Conservation (phyloP, 2,329 filamentous ascomycete genomes). For the Pseudogymnoascus sp. region DNA sequence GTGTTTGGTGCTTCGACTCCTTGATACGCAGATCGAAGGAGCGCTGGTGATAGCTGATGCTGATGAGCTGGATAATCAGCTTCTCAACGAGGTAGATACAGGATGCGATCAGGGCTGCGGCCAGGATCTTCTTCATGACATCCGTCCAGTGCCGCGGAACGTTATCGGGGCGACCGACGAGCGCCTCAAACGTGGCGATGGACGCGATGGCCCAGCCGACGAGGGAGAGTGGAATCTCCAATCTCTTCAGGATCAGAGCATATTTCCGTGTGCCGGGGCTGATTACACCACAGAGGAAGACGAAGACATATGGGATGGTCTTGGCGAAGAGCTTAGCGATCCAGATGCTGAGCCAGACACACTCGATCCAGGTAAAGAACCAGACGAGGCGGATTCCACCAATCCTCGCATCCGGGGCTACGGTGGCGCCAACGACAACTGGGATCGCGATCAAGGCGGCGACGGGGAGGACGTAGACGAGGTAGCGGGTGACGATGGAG, state of each 20-base stretch:
- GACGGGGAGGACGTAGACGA: conserved; percentile 59
- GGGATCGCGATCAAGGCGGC: conserved; percentile 53
- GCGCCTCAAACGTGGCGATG: conserved; percentile 52
- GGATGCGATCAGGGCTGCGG: conserved; percentile 57
- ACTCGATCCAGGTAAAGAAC: conserved; percentile 61
- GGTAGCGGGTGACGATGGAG: conserved; percentile 55
- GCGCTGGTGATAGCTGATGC: conserved; percentile 75
- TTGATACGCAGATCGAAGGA: conserved; percentile 79
- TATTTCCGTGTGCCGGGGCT: conserved; percentile 64
- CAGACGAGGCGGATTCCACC: conserved; percentile 45
- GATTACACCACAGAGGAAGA: conserved; percentile 61
- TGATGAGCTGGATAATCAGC: conserved; percentile 71
- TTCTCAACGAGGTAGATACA: conserved; percentile 70
- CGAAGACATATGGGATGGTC: conserved; percentile 51
- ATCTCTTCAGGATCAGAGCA: conserved; percentile 52
- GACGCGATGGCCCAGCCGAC: conserved; percentile 60
- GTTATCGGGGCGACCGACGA: conserved; percentile 32
- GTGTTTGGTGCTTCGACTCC: conserved; percentile 79
- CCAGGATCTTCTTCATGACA: conserved; percentile 56
- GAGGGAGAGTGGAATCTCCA: conserved; percentile 58
- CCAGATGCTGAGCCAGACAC: conserved; percentile 61
- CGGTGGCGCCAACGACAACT: conserved; percentile 45
- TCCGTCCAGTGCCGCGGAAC: conserved; percentile 38
- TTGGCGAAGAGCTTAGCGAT: conserved; percentile 56
- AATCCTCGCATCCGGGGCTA: conserved; percentile 32